Conservation (phyloP, 257 asterid genomes). For the Handroanthus guayacan region DNA sequence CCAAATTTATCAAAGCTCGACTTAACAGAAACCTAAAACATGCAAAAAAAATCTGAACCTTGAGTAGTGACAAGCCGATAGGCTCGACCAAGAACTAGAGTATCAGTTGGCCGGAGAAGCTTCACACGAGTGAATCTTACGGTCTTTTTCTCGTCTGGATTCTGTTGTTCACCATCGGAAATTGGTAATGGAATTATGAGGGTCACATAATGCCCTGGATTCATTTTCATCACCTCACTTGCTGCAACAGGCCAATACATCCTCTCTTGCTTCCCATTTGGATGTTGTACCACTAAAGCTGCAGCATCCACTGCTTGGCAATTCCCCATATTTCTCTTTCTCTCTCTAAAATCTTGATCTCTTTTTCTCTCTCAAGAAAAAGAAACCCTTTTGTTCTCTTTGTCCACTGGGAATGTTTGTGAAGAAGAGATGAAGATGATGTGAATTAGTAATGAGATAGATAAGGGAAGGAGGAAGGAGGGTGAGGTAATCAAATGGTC, state of each 20-base stretch:
- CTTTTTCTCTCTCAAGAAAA: neutral
- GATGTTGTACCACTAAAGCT: conserved; percentile 70
- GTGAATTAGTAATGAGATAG: conserved; percentile 31
- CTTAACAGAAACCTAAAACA: neutral
- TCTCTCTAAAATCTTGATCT: conserved; percentile 19
- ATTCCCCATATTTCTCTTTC: conserved; percentile 65
- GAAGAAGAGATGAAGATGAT: conserved; percentile 33
- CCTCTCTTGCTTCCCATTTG: conserved; percentile 64
- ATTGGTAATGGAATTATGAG: conserved; percentile 56
- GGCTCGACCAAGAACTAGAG: conserved; percentile 64
- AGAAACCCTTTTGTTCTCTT: neutral
- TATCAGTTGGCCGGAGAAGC: conserved; percentile 68
- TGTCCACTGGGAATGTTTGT: conserved; percentile 35
- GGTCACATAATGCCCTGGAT: conserved; percentile 74
- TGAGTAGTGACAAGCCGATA: conserved; percentile 73
- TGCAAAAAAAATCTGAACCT: conserved; percentile 45
- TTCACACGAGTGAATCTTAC: conserved; percentile 63
- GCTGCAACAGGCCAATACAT: conserved; percentile 61
- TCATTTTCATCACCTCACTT: conserved; percentile 65
- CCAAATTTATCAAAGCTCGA: neutral
- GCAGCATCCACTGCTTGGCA: conserved; percentile 80
- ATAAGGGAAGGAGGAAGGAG: conserved; percentile 26
- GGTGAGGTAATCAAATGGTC: conserved; percentile 32
- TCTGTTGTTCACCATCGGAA: conserved; percentile 35
- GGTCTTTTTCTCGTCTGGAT: conserved; percentile 44